Percentiles rank a stretch among this genome's conserved stretches.
Evolutionary conservation across 2,329 filamentous ascomycete genomes (phyloP).

Genomic region (Nothopassalora personata): DNA sequence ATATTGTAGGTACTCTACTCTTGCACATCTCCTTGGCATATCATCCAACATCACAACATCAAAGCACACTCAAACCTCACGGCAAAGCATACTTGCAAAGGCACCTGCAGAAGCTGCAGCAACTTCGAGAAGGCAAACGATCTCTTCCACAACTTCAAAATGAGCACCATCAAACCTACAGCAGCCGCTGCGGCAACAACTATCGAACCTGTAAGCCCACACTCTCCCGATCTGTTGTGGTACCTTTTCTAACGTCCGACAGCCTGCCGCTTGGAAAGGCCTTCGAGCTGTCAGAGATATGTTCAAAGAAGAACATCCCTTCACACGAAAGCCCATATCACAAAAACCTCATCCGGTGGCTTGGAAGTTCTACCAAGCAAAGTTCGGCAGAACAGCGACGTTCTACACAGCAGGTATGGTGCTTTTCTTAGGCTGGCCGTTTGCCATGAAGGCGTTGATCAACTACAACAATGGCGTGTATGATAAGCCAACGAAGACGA

Average conservation of each 20-base stretch:
- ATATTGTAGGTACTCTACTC: not conserved
- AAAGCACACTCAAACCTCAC: not conserved
- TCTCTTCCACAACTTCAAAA: not conserved
- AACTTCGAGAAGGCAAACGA: not conserved
- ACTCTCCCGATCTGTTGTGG: not conserved
- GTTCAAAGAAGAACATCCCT: slow-evolving; percentile 13
- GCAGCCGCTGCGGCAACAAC: not conserved
- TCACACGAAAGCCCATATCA: slow-evolving; percentile 2
- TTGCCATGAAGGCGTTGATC: slow-evolving; percentile 9
- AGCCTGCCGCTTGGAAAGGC: slow-evolving; percentile 4
- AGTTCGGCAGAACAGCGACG: slow-evolving; percentile 6
- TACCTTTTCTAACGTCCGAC: not conserved
- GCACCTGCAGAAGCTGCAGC: not conserved
- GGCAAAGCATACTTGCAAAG: not conserved
- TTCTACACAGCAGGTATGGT: slow-evolving; percentile 7
- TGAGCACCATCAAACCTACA: not conserved
- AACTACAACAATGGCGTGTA: slow-evolving; percentile 14
- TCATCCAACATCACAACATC: not conserved
- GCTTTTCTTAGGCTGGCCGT: slow-evolving; percentile 14
- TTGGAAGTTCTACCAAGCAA: slow-evolving; percentile 10
- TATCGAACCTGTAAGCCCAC: not conserved
- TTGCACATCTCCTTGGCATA: not conserved
- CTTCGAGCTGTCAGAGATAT: slow-evolving; percentile 1
- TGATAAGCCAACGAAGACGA: slow-evolving; percentile 1
- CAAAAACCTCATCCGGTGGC: slow-evolving; percentile 11